phyloP scores from a whole-genome alignment of 148 eudicot genomes.

The Selenicereus undatus region DNA sequence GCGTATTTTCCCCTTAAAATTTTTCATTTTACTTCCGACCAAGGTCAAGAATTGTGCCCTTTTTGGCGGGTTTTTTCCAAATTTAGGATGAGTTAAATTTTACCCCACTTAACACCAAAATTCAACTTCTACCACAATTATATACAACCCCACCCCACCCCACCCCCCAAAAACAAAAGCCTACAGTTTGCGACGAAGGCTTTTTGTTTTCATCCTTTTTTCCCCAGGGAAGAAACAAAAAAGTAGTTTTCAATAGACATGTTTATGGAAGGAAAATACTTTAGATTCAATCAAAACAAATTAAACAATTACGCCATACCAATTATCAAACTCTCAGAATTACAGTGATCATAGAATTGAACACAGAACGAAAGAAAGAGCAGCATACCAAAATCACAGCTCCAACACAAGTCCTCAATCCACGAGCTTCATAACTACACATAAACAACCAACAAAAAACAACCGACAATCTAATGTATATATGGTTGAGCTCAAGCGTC shows the following conservation, averaged over 20 bases:
- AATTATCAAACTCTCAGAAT: background rate
- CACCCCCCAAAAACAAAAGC: background rate
- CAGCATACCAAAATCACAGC: constrained; percentile 58
- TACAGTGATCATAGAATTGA: background rate
- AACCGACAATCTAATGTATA: too few species aligned
- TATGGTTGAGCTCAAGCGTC: too few species aligned
- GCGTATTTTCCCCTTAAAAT: too few species aligned
- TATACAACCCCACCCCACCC: background rate
- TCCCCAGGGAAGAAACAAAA: background rate
- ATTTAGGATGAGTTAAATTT: background rate
- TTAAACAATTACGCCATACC: background rate
- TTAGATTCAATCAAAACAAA: background rate
- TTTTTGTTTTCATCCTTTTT: background rate
- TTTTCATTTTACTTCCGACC: too few species aligned
- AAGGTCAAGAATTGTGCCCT: too few species aligned
- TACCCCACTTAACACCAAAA: background rate
- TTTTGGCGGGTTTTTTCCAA: too few species aligned
- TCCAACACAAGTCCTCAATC: constrained; percentile 59
- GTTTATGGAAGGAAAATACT: background rate
- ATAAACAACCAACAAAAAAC: background rate
- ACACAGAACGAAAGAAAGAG: background rate
- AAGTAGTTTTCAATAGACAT: background rate
- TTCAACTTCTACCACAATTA: too few species aligned
- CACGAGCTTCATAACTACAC: constrained; percentile 56
- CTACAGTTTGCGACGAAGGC: background rate